phyloP scores from a whole-genome alignment of 2,329 filamentous ascomycete genomes.

The Fusarium pseudoanthophilum region DNA sequence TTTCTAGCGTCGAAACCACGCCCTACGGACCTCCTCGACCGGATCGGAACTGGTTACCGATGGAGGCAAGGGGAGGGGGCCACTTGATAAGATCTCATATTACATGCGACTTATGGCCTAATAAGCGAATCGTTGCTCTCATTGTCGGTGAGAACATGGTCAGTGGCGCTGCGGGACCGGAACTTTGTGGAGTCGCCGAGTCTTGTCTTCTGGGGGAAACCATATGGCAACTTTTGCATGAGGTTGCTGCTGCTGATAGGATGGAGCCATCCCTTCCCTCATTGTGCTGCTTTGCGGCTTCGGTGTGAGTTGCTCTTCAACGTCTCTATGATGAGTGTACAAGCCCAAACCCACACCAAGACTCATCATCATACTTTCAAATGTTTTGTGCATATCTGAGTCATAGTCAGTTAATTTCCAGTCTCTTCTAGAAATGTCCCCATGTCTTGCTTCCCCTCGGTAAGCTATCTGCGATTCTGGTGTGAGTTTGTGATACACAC shows the following conservation, averaged over 20 bases:
- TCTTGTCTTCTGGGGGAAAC: neutral
- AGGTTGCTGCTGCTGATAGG: neutral
- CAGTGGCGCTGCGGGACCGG: constrained; percentile 32
- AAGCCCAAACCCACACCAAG: neutral
- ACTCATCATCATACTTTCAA: neutral
- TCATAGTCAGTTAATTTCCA: no score
- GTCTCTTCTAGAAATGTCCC: neutral
- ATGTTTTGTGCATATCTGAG: neutral
- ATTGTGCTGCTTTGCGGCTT: neutral
- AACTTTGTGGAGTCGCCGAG: constrained; percentile 5
- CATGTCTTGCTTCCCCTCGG: neutral
- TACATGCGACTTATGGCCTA: neutral
- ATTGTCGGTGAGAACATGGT: neutral
- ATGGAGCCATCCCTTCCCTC: neutral
- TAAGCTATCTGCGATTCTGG: neutral
- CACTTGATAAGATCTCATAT: neutral
- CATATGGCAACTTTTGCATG: neutral
- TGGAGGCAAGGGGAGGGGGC: neutral
- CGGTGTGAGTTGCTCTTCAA: neutral
- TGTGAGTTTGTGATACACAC: neutral
- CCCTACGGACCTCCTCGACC: constrained; percentile 18
- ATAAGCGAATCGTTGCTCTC: neutral
- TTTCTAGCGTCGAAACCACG: constrained; percentile 21
- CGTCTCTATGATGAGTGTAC: neutral
- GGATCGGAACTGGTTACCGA: constrained; percentile 28